Conservation (phyloP, 768 basidiomycete species). For the Phaeolepiota aurea region DNA sequence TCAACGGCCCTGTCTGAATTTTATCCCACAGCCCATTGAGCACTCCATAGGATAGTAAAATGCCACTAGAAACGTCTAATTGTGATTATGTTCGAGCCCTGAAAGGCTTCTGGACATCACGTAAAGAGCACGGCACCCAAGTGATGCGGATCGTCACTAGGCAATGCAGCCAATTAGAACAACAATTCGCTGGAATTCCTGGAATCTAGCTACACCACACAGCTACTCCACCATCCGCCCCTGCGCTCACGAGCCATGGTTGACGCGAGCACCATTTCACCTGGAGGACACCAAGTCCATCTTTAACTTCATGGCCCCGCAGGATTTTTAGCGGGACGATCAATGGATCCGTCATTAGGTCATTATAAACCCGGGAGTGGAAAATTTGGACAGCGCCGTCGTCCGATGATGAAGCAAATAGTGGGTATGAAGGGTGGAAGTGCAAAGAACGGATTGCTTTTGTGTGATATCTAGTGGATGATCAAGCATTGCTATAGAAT, state of each 20-base stretch:
- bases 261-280: constrained; percentile 83
- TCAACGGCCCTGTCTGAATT: too few species aligned
- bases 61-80: too few species aligned
- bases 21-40: too few species aligned
- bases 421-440: constrained; percentile 91
- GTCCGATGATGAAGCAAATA: constrained; percentile 95
- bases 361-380: constrained; percentile 90
- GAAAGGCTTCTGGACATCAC: too few species aligned
- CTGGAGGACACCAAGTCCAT: constrained; percentile 88
- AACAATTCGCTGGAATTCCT: too few species aligned
- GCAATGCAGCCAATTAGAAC: too few species aligned
- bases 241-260: constrained; percentile 90
- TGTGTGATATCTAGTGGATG: constrained; percentile 68
- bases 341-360: constrained; percentile 93
- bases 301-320: constrained; percentile 78
- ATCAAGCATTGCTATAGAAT: too few species aligned
- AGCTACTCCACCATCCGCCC: constrained; percentile 82
- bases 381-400: constrained; percentile 97
- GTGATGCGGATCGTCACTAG: too few species aligned
- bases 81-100: too few species aligned
- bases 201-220: constrained; percentile 83
- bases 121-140: too few species aligned
- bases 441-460: constrained; percentile 88
- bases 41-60: too few species aligned
- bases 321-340: constrained; percentile 97